phyloP scores from a whole-genome alignment of 768 basidiomycete species.

The Pulveroboletus ravenelii region DNA sequence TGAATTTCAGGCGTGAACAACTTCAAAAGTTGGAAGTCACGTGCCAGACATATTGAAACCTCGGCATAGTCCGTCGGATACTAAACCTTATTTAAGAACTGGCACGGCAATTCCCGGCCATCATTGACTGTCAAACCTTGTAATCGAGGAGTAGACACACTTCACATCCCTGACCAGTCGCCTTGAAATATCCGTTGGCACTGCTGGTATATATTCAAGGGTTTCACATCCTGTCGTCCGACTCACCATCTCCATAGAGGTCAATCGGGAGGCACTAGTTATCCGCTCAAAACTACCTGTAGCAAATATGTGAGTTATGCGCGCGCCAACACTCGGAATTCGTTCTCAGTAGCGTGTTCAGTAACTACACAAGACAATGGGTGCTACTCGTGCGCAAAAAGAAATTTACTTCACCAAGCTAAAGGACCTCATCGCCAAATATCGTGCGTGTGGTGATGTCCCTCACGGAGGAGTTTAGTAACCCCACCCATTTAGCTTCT shows the following conservation, averaged over 20 bases:
- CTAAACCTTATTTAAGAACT: conserved; percentile 30
- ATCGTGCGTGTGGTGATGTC: conserved; percentile 55
- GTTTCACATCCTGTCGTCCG: neutral
- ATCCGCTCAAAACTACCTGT: conserved; percentile 19
- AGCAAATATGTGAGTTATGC: conserved; percentile 26
- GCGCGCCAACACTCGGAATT: neutral
- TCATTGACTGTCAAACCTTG: conserved; percentile 22
- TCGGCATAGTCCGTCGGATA: conserved; percentile 21
- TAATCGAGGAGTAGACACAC: conserved; percentile 5
- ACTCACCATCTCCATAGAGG: conserved; percentile 49
- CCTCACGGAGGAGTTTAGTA: neutral
- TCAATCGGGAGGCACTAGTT: conserved; percentile 87
- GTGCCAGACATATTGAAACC: neutral
- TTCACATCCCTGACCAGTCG: conserved; percentile 36
- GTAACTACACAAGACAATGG: conserved; percentile 58
- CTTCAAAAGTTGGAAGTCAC: conserved; percentile 5
- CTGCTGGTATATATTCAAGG: conserved; percentile 48
- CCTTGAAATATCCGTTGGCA: conserved; percentile 98
- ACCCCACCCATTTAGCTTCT: conserved; percentile 56
- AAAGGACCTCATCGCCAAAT: conserved; percentile 86
- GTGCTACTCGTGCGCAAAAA: conserved; percentile 87
- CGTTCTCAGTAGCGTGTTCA: conserved; percentile 4
- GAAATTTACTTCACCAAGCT: conserved; percentile 89
- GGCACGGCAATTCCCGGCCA: conserved; percentile 19
- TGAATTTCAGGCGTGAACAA: too few relatives aligned